These are phyloP conservation scores for Phytopythium kandeliae DNA, from an alignment of 352 stramenopile species.

Conservation along the genomic window DNA sequence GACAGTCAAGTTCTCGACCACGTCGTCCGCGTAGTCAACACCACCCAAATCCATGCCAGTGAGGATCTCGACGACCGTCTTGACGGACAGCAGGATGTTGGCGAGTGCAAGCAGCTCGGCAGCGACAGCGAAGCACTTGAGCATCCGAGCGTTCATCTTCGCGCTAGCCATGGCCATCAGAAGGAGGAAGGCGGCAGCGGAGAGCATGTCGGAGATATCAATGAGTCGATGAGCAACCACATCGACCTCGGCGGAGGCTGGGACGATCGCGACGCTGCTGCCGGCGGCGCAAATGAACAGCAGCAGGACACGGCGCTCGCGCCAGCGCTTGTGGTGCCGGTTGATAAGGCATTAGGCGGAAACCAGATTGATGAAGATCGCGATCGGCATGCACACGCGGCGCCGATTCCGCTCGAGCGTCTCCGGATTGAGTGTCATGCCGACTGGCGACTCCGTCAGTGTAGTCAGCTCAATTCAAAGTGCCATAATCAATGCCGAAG, in stretches of 20 bases:
- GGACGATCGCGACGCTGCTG: slow-evolving; percentile 7
- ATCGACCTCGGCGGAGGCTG: slow-evolving; percentile 6
- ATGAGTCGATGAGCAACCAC: slow-evolving; percentile 10
- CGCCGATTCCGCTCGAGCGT: no score
- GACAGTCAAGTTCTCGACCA: slow-evolving; percentile 17
- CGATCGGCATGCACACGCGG: slow-evolving; percentile 23
- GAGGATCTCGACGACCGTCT: slow-evolving; percentile 2
- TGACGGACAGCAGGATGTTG: neutral
- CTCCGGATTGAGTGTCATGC: neutral
- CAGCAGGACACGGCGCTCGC: slow-evolving; percentile 13
- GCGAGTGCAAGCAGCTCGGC: slow-evolving; percentile 13
- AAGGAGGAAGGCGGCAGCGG: slow-evolving; percentile 13
- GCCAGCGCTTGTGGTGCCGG: slow-evolving; percentile 8
- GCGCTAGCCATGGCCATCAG: slow-evolving; percentile 27
- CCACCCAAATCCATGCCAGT: slow-evolving; percentile 5
- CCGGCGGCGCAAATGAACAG: slow-evolving; percentile 12
- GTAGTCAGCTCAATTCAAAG: neutral
- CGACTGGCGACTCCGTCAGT: neutral
- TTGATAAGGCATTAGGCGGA: slow-evolving; percentile 22
- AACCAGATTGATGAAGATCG: slow-evolving; percentile 21
- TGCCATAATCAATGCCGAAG: no score
- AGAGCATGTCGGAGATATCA: slow-evolving; percentile 12
- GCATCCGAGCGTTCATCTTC: slow-evolving; percentile 15
- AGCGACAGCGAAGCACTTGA: slow-evolving; percentile 12
- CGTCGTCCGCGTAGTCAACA: slow-evolving; percentile 8